Evolutionary conservation across 768 basidiomycete genomes (phyloP).

Genomic region (Tulasnella sp.): DNA sequence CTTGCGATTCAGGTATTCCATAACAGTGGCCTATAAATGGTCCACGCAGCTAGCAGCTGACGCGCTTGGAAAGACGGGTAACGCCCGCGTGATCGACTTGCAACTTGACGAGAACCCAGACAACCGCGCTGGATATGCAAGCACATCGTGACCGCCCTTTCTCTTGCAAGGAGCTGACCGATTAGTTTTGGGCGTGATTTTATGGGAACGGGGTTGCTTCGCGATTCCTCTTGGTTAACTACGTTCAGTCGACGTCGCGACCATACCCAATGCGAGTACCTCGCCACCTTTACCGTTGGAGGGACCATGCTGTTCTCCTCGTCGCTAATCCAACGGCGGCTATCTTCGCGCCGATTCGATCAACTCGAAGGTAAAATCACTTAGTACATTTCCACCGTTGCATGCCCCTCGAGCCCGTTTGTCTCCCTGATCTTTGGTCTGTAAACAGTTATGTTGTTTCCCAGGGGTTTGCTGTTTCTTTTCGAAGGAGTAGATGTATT

Average conservation of each 20-base stretch:
- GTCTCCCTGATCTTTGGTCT: too few relatives aligned
- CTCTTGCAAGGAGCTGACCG: conserved; percentile 26
- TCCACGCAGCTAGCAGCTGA: conserved; percentile 12
- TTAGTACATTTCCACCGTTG: too few relatives aligned
- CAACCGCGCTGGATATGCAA: conserved; percentile 9
- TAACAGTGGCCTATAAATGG: too few relatives aligned
- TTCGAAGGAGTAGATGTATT: not conserved
- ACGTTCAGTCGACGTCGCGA: not conserved
- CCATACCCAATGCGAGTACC: conserved; percentile 7
- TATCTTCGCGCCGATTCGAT: conserved; percentile 16
- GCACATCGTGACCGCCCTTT: not conserved
- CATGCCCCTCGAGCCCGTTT: too few relatives aligned
- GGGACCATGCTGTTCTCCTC: conserved; percentile 13
- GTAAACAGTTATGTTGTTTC: too few relatives aligned
- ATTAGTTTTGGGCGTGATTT: conserved; percentile 36
- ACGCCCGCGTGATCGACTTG: conserved; percentile 12
- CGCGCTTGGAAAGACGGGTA: conserved; percentile 8
- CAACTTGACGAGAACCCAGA: not conserved
- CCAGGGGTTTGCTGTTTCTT: not conserved
- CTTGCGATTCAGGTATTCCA: too few relatives aligned
- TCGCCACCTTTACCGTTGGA: conserved; percentile 12
- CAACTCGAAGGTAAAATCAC: conserved; percentile 20
- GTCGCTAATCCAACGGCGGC: not conserved
- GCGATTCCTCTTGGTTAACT: conserved; percentile 27
- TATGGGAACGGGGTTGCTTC: conserved; percentile 7